Base-by-base conservation (phyloP, 805 yeast genomes). In the Metschnikowia orientalis region DNA sequence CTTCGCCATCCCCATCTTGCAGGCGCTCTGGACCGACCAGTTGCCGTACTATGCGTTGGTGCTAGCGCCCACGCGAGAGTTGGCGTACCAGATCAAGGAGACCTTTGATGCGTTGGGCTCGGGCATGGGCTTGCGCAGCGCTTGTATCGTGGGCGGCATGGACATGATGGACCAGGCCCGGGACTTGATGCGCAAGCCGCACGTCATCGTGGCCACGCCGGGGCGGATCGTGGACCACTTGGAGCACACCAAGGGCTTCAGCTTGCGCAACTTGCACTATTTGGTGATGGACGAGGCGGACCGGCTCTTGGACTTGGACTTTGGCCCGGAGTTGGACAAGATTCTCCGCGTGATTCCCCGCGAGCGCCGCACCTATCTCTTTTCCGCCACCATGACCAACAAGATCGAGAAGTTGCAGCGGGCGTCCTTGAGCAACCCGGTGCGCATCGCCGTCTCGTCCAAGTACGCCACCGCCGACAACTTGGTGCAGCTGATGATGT, bases 271-370 rank as follows among this genome's bases (percentile, higher is more conserved):
- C 34, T 67, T 90, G 51, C 81, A 83, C 55, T 90, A 69, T 56
- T 69, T 90, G 38, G 95, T 90, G 4, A 82, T 90, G 82, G 98
- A 90, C 61, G 98, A 90, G 65, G 98, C 98, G 14, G 98, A 90
- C 61, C 73, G 98, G 55, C 72, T 90, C 46, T 68, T 90, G 51
- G 98, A 92, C 64, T 77, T 90, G 84, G 98, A 90, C 56, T 90
- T 90, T 52, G 97, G 96, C 9, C 95, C 95, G 23, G 95, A 89
- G 10, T 67, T 90, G 44, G 95, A 87, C 53, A 82, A 82, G 55
- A 84, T 90, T 42, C 67, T 90, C 35, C 81, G 79, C 44, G 75
- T 86, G 30, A 82, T 90, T 24, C 98, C 98, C 6, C 71, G 75
- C 23, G 81, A 86, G 41, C 73, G 92, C 59, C 86, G 88, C 4